phyloP scores from a whole-genome alignment of 345 rosid genomes.

The Reutealis trisperma region DNA sequence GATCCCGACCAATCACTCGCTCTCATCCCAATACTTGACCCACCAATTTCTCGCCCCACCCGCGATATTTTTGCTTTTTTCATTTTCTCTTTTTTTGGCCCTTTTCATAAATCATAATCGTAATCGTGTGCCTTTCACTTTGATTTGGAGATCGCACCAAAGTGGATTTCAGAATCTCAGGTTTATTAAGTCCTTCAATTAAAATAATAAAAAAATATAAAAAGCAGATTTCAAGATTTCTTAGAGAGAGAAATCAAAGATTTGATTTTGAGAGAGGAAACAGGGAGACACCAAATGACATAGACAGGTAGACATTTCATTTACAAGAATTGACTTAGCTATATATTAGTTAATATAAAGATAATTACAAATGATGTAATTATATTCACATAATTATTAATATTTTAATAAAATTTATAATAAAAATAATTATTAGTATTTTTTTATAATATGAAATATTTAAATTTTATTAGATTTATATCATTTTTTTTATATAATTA shows the following conservation, averaged over 20 bases:
- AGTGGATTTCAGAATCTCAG: slow-evolving; percentile 62
- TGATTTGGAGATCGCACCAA: slow-evolving; percentile 40
- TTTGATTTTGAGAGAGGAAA: slow-evolving; percentile 50
- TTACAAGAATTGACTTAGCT: neutral
- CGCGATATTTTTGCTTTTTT: neutral
- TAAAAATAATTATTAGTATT: too few relatives aligned
- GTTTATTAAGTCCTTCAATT: slow-evolving; percentile 16
- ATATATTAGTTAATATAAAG: too few relatives aligned
- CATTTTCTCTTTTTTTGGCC: too few relatives aligned
- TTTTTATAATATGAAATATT: too few relatives aligned
- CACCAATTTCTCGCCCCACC: neutral
- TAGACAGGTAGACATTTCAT: slow-evolving; percentile 24
- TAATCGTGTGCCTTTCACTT: slow-evolving; percentile 7
- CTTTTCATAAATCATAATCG: too few relatives aligned
- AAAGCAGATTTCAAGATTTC: slow-evolving; percentile 43
- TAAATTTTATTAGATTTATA: too few relatives aligned
- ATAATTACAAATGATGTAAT: too few relatives aligned
- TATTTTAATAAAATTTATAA: too few relatives aligned
- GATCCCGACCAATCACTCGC: slow-evolving; percentile 12
- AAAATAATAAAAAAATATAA: neutral
- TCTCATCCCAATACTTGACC: slow-evolving; percentile 21
- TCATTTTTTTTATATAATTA: too few relatives aligned
- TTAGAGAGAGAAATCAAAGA: slow-evolving; percentile 47
- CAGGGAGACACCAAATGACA: neutral
- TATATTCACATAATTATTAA: too few relatives aligned